phyloP scores from a whole-genome alignment of 2,329 filamentous ascomycete species.

The Aureobasidium uvarum region DNA sequence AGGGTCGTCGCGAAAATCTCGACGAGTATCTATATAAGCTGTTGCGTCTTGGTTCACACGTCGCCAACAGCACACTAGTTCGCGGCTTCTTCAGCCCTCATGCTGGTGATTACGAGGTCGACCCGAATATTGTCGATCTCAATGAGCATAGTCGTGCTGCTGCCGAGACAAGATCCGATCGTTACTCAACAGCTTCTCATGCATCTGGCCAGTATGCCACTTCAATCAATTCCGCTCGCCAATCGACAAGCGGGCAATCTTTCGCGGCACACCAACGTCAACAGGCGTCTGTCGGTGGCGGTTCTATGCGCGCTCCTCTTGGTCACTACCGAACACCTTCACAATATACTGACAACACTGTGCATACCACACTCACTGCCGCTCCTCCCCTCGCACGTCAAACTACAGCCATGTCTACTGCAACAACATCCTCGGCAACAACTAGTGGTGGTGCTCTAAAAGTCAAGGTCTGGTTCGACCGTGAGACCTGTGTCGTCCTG shows the following conservation, averaged over 20 bases:
- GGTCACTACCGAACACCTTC: slow-evolving; percentile 35
- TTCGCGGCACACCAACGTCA: slow-evolving; percentile 31
- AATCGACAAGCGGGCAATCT: slow-evolving; percentile 29
- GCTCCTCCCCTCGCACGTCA: slow-evolving; percentile 27
- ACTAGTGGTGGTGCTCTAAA: slow-evolving; percentile 58
- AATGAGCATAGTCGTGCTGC: slow-evolving; percentile 68
- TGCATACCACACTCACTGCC: slow-evolving; percentile 27
- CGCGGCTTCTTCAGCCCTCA: slow-evolving; percentile 88
- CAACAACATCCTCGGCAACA: slow-evolving; percentile 37
- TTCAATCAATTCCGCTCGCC: slow-evolving; percentile 28
- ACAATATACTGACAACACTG: slow-evolving; percentile 31
- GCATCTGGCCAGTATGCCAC: slow-evolving; percentile 15
- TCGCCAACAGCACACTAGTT: slow-evolving; percentile 78
- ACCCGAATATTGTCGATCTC: slow-evolving; percentile 59
- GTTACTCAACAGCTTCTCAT: slow-evolving; percentile 42
- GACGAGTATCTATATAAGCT: slow-evolving; percentile 96
- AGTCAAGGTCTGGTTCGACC: slow-evolving; percentile 89
- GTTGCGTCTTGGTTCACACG: slow-evolving; percentile 76
- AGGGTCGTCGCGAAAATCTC: slow-evolving; percentile 85
- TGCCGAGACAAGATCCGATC: slow-evolving; percentile 45
- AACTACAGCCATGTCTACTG: slow-evolving; percentile 28
- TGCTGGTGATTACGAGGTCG: slow-evolving; percentile 90
- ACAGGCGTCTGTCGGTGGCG: slow-evolving; percentile 28
- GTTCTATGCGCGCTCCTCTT: slow-evolving; percentile 27
- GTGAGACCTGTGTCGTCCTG: slow-evolving; percentile 84